Evolutionary conservation across 2,329 filamentous ascomycete genomes (phyloP).

Genomic region (Cercospora zeae-maydis): DNA sequence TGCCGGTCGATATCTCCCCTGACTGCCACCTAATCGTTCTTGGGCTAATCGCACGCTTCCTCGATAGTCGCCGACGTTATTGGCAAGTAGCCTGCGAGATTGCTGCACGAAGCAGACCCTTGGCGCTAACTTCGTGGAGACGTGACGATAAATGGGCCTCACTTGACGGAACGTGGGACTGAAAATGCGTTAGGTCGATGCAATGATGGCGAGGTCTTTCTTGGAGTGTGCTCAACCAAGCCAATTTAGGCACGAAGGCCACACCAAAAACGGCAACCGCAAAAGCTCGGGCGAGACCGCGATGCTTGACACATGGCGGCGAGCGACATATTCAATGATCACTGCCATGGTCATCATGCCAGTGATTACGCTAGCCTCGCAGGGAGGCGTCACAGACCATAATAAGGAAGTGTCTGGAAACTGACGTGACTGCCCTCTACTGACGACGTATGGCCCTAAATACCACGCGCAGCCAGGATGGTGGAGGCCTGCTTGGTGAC

Average conservation of each 20-base stretch:
- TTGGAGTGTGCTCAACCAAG: neutral
- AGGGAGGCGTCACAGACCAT: neutral
- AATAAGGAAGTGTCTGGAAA: neutral
- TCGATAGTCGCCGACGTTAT: neutral
- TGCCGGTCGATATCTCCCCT: neutral
- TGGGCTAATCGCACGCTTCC: neutral
- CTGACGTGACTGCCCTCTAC: neutral
- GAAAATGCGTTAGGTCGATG: neutral
- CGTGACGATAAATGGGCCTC: neutral
- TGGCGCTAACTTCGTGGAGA: neutral
- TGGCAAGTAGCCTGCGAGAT: neutral
- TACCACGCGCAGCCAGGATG: neutral
- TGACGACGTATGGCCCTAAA: neutral
- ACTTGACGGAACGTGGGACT: neutral
- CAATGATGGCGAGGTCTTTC: neutral
- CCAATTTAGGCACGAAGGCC: neutral
- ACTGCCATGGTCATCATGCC: conserved; percentile 4
- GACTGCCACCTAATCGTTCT: neutral
- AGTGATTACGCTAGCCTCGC: neutral
- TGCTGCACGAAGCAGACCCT: neutral
- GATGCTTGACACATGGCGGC: neutral
- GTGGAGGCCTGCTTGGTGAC: neutral
- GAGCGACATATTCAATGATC: neutral
- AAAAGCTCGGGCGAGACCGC: neutral
- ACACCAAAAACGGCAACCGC: neutral